Evolutionary conservation across 2,329 filamentous ascomycete species (phyloP).

Genomic region (Alternaria conjuncta): DNA sequence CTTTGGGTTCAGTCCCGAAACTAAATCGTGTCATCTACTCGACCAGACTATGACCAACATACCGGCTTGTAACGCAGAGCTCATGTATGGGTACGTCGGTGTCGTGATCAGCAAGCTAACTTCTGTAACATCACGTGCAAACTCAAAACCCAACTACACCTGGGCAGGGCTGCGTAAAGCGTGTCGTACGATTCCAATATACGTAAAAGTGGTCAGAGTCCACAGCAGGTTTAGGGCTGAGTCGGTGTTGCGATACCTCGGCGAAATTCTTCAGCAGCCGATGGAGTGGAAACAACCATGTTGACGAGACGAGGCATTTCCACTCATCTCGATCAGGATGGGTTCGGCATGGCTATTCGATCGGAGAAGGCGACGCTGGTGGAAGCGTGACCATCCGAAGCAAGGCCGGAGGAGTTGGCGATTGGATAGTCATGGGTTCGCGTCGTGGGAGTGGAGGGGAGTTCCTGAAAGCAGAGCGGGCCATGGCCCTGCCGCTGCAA

Average conservation of each 20-base stretch:
- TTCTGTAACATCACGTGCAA: neutral
- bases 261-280: neutral
- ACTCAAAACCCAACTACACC: neutral
- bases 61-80: neutral
- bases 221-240: neutral
- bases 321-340: neutral
- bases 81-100: neutral
- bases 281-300: neutral
- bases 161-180: neutral
- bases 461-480: slow-evolving; percentile 41
- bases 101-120: neutral
- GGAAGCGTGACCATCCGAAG: slow-evolving; percentile 23
- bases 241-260: neutral
- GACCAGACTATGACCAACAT: neutral
- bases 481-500: slow-evolving; percentile 41
- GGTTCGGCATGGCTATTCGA: slow-evolving; percentile 10
- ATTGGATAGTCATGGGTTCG: slow-evolving; percentile 22
- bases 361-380: slow-evolving; percentile 26
- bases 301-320: neutral
- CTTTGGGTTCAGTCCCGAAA: neutral
- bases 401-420: slow-evolving; percentile 2
- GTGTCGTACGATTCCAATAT: neutral
- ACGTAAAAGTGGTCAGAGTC: neutral
- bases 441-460: slow-evolving; percentile 6
- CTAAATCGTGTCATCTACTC: neutral